A percentile compares a stretch with the other conserved stretches of the same genome.
Conservation (phyloP, 306 rosid species). For the Medicago arabica region DNA sequence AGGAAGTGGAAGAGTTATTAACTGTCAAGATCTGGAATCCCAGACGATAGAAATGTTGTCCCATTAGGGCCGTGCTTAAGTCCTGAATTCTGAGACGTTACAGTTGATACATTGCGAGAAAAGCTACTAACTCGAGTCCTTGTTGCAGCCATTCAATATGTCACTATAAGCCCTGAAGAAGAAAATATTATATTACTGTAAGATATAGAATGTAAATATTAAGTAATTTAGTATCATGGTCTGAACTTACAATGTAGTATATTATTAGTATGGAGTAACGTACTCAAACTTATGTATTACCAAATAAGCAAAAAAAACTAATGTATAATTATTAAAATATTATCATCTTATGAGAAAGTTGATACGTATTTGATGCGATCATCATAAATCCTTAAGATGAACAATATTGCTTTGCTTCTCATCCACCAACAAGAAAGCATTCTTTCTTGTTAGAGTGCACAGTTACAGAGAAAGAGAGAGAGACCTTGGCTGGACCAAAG, state of each 20-base stretch:
- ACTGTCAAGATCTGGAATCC: conserved; percentile 88
- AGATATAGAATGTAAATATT: not conserved
- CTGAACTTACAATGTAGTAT: not conserved
- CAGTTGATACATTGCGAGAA: conserved; percentile 65
- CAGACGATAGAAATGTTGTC: conserved; percentile 71
- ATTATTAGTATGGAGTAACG: not conserved
- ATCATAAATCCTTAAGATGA: not conserved
- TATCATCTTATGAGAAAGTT: not conserved
- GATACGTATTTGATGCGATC: not conserved
- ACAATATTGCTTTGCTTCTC: not conserved
- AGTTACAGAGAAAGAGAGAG: not conserved
- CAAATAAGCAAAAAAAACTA: too few relatives aligned
- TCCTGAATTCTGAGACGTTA: conserved; percentile 61
- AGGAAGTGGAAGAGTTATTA: conserved; percentile 43
- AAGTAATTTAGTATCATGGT: not conserved
- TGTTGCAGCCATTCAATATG: conserved; percentile 59
- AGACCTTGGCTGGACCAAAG: not conserved
- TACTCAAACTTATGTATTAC: not conserved
- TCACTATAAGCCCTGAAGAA: conserved; percentile 40
- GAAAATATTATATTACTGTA: not conserved
- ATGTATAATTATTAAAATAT: not conserved
- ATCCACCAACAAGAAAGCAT: not conserved
- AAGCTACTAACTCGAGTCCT: conserved; percentile 72
- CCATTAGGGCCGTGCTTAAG: conserved; percentile 84
- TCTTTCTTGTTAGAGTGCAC: not conserved